Conservation (phyloP, 176 grass and related monocot species). For the Tuctoria greenei region DNA sequence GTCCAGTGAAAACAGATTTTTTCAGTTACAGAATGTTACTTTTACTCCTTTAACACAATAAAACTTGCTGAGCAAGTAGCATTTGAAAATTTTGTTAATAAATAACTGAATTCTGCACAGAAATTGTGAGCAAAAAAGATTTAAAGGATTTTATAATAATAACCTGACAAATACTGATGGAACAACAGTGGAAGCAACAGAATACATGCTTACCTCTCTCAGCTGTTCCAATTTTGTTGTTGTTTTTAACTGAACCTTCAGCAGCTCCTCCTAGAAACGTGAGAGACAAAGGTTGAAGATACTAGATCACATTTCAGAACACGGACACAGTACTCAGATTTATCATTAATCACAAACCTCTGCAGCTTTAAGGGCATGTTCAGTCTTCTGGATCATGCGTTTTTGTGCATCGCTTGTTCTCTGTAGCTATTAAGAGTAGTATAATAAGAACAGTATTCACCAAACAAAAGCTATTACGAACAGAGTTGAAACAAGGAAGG, state of each 20-base stretch:
- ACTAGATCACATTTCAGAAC: slow-evolving; percentile 16
- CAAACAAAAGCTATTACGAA: neutral
- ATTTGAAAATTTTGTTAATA: neutral
- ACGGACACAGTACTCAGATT: neutral
- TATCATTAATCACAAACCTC: slow-evolving; percentile 69
- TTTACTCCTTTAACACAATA: neutral
- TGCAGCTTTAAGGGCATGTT: slow-evolving; percentile 72
- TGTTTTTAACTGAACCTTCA: slow-evolving; percentile 75
- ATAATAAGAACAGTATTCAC: slow-evolving; percentile 25
- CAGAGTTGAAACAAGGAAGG: neutral
- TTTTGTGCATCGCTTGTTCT: slow-evolving; percentile 74
- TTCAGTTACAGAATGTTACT: neutral
- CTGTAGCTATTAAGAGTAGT: slow-evolving; percentile 63
- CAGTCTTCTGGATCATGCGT: slow-evolving; percentile 76
- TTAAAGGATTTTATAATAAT: neutral
- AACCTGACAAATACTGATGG: slow-evolving; percentile 24
- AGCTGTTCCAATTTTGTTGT: slow-evolving; percentile 58
- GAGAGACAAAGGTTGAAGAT: slow-evolving; percentile 35
- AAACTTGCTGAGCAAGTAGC: neutral
- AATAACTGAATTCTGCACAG: neutral
- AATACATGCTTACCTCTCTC: slow-evolving; percentile 60
- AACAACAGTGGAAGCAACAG: slow-evolving; percentile 15
- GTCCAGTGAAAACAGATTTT: neutral
- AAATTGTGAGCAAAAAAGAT: slow-evolving; percentile 1
- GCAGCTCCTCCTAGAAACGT: slow-evolving; percentile 69